phyloP scores from a whole-genome alignment of 2,329 filamentous ascomycete genomes.

The Elsinoe fawcettii region DNA sequence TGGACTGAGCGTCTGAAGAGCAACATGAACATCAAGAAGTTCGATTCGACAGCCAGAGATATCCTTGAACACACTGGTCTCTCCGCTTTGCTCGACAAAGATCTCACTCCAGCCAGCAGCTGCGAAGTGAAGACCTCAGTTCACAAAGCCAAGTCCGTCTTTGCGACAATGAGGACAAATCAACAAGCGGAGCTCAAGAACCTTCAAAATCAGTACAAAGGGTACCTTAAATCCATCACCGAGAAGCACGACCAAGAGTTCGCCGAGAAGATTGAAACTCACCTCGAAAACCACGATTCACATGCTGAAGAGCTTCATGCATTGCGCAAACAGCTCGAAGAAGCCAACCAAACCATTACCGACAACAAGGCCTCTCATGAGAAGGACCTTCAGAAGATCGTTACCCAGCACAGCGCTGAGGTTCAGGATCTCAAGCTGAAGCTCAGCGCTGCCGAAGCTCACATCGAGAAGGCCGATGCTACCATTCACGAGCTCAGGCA shows the following conservation, averaged over 20 bases:
- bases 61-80: neutral
- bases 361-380: neutral
- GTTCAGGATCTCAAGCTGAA: neutral
- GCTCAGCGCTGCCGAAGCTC: neutral
- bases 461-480: neutral
- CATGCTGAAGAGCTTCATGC: neutral
- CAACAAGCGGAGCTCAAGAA: neutral
- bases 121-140: neutral
- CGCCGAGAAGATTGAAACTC: neutral
- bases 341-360: neutral
- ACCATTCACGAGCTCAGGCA: neutral
- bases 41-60: neutral
- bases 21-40: neutral
- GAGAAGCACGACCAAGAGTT: conserved; percentile 2
- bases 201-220: neutral
- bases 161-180: neutral
- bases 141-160: neutral
- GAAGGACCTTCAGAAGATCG: neutral
- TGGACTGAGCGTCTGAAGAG: neutral
- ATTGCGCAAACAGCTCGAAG: neutral
- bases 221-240: neutral
- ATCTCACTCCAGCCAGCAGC: neutral
- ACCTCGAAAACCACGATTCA: neutral
- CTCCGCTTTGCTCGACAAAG: neutral
- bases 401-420: neutral